Base-by-base conservation (phyloP, 2,329 filamentous ascomycete genomes). In the Aspergillus udagawae region DNA sequence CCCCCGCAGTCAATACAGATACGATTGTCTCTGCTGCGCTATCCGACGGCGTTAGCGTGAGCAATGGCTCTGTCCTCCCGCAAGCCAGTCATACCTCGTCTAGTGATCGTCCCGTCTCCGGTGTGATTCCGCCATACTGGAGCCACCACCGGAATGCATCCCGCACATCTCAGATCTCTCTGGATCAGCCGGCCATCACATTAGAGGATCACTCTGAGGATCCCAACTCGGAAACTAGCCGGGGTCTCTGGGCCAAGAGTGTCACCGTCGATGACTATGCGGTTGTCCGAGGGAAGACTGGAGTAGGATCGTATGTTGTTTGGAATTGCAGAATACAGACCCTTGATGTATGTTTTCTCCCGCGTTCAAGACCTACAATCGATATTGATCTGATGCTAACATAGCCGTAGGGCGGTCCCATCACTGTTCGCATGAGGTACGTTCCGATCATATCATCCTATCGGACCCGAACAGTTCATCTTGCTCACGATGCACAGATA, bases 271-370 rank as follows among this genome's bases (percentile, higher is more conserved):
- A 86, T 55, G 84, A 86, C 67, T 82, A 86, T 74, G 80, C 82
- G 35, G 78, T 88, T 61, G 80, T 88, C 29, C 79, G 80, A 59
- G 85, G 84, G 8, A 81, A 77, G 52, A 77, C 81, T 3, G 82
- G 82, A 5, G 77, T 87, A 50, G 93, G 93, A n/a, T 90, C 92
- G 1, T 99, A 97, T 77, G 91, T 97, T 1, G 92, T 96, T 7
- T 99, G 91, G 90, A 94, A 91, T 70, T 92, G 94, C 67, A 86
- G 83, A 50, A 90, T 99, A 48, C 87, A 94, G 72, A 97, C 92
- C 3, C 78, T 97, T 52, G 88, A 86, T 73, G 91, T 92, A 71
- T 72, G 86, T 82, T 21, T 9, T 38, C 20, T 23, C 50, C 50
- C 27, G 3, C 17, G 55, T 17, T 42, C 38, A 44, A 6, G 32